These are phyloP conservation scores for Saccharomyces paradoxus DNA, from an alignment of 805 yeast species.

Conservation along the genomic window DNA sequence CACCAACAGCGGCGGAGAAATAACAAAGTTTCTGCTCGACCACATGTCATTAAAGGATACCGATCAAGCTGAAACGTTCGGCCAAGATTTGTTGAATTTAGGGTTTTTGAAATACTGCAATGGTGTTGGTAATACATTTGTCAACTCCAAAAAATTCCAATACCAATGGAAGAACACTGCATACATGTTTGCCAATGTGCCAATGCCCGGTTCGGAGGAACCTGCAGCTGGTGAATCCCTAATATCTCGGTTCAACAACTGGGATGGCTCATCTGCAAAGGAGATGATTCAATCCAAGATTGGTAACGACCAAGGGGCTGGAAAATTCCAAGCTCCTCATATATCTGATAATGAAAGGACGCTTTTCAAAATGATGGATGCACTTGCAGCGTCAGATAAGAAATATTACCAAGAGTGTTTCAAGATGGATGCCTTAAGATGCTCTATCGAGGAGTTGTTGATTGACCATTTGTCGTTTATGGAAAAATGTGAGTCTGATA, in stretches of 20 bases:
- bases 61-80: constrained; percentile 60
- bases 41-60: constrained; percentile 31
- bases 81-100: constrained; percentile 56
- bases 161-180: constrained; percentile 78
- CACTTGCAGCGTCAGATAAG: constrained; percentile 50
- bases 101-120: constrained; percentile 50
- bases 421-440: constrained; percentile 56
- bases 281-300: neutral
- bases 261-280: neutral
- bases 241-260: neutral
- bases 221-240: neutral
- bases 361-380: constrained; percentile 44
- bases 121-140: constrained; percentile 64
- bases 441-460: constrained; percentile 64
- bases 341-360: constrained; percentile 35
- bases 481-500: constrained; percentile 76
- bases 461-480: constrained; percentile 66
- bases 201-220: constrained; percentile 7
- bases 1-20: constrained; percentile 30
- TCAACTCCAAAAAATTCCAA: constrained; percentile 61
- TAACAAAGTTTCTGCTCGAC: constrained; percentile 24
- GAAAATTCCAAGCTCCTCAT: constrained; percentile 9
- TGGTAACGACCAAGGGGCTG: neutral
- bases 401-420: constrained; percentile 47
- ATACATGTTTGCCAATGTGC: constrained; percentile 43